Base-by-base conservation (phyloP, 257 asterid species). In the Lithospermum erythrorhizon region DNA sequence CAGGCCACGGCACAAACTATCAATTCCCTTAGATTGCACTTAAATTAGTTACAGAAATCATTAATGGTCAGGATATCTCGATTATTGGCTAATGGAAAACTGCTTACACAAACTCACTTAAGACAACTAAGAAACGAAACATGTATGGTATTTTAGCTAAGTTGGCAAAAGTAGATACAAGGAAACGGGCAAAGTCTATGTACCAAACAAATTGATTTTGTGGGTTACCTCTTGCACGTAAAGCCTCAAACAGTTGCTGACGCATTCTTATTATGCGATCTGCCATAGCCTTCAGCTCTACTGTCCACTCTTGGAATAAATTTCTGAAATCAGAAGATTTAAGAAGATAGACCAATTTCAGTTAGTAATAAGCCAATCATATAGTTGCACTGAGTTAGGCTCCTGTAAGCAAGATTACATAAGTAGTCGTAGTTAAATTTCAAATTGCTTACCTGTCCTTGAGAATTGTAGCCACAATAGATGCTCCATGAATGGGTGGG, bases 401-500 rank as follows among this genome's bases (percentile, higher is more conserved):
- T 53, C 25, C 25, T 7, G 5, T n/a, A 53, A n/a, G 14, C 21
- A 53, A 0, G 23, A 20, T 5, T 53, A 7, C 55, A 51, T 18
- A 2, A 53, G 23, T 35, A 6, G 25, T 53, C 57, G 2, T n/a
- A 48, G 47, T 23, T 18, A 23, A 25, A n/a, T 47, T 25, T 51
- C 6, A 6, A 56, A 57, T 32, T 66, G 55, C 49, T 21, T 59
- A 91, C 98, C 97, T 85, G 78, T 91, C 98, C 81, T 82, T 91
- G 58, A 91, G 97, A 74, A 91, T 83, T 6, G 81, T 78, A 49
- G 97, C 95, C 64, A 91, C 95, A 72, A 88, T 88, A 9, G 98
- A 91, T 23, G 97, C 97, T 53, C 98, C 98, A 37, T 91, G 98
- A 62, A 91, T 78, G 47, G 98, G 98, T 45, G 98, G 98, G 73